Conservation (phyloP, 2,329 filamentous ascomycete species). For the Penicillium sclerotigenum region DNA sequence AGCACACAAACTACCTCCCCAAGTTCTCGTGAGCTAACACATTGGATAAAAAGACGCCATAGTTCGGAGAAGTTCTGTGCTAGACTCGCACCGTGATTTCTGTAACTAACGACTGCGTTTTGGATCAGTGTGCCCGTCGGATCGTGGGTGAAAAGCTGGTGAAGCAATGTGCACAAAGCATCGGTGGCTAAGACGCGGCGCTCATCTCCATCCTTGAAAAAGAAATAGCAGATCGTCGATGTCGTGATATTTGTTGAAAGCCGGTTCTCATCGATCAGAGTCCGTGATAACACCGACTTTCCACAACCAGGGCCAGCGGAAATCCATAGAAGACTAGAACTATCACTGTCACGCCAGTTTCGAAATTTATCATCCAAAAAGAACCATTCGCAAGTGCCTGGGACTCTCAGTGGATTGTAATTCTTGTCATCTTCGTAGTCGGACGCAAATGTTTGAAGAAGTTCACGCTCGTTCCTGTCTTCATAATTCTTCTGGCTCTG, state of each 20-base stretch:
- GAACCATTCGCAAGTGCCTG: slow-evolving; percentile 38
- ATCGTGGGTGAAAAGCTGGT: neutral
- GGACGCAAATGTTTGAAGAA: slow-evolving; percentile 21
- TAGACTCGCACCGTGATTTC: neutral
- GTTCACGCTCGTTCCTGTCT: neutral
- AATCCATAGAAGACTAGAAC: neutral
- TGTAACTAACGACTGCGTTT: neutral
- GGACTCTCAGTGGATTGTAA: slow-evolving; percentile 26
- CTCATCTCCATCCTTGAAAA: neutral
- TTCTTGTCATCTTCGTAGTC: slow-evolving; percentile 31
- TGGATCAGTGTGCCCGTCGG: neutral
- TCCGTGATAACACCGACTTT: neutral
- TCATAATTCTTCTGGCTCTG: neutral
- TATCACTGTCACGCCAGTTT: neutral
- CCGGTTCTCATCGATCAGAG: neutral
- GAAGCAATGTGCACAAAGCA: neutral
- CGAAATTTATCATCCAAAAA: slow-evolving; percentile 2
- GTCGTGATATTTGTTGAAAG: neutral
- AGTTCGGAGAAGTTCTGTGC: neutral
- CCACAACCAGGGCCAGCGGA: neutral
- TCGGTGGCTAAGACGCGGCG: neutral
- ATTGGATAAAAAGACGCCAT: neutral
- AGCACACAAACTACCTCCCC: neutral
- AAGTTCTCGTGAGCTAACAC: neutral
- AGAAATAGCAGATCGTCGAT: neutral